Evolutionary conservation across 1,139 yeast genomes (phyloP).

Genomic region (Nakaseomyces sp.): DNA sequence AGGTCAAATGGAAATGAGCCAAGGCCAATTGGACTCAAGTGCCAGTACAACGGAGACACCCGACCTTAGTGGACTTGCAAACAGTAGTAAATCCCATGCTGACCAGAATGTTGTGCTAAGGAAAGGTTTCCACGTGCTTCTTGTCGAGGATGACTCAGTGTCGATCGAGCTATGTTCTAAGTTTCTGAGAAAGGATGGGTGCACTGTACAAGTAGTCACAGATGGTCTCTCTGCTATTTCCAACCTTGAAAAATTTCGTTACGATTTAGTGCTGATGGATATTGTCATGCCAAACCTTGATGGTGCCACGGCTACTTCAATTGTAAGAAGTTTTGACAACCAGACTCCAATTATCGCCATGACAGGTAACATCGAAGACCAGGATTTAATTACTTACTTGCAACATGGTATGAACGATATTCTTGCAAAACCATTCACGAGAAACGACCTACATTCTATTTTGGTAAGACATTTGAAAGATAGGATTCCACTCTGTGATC

Average conservation of each 20-base stretch:
- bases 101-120: constrained; percentile 15
- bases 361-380: constrained; percentile 82
- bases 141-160: constrained; percentile 82
- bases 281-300: constrained; percentile 91
- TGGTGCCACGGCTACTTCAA: constrained; percentile 87
- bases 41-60: background rate
- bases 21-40: constrained; percentile 1
- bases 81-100: background rate
- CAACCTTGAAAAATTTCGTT: constrained; percentile 64
- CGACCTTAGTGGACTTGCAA: background rate
- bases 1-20: background rate
- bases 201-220: constrained; percentile 84
- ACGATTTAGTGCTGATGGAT: constrained; percentile 84
- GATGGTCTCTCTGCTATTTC: constrained; percentile 87
- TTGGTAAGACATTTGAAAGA: constrained; percentile 55
- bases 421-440: constrained; percentile 84
- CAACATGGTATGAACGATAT: constrained; percentile 90
- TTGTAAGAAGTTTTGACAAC: constrained; percentile 73
- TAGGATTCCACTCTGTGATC: constrained; percentile 32
- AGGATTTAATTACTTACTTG: constrained; percentile 69
- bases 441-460: constrained; percentile 69
- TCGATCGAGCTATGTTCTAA: constrained; percentile 72
- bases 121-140: constrained; percentile 54
- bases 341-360: constrained; percentile 86
- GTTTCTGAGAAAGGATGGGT: constrained; percentile 78